Base-by-base conservation (phyloP, 306 rosid genomes). In the Senna tora region DNA sequence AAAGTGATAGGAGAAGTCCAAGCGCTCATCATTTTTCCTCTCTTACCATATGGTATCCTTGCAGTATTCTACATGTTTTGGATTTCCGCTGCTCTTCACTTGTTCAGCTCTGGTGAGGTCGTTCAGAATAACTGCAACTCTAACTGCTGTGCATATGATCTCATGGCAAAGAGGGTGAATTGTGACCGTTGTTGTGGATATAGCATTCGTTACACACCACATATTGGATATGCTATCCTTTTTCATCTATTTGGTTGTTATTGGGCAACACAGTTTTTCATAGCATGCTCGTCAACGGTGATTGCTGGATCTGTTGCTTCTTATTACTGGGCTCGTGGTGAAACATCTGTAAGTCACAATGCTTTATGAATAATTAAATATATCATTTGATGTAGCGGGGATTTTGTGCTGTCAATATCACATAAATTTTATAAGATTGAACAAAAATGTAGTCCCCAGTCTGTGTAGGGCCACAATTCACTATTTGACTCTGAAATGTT, bases 1-100 rank as follows among this genome's bases (percentile, higher is more conserved):
- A 94, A 94, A 87, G 97, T 91, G 73, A 89, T 94, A 21, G 97
- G 99, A 81, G 99, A 94, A 85, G 97, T 92, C 75, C 93, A 89
- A 75, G 97, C 96, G 1, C 92, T 94, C 61, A 91, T 94, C 65
- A 85, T 89, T 60, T 94, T 91, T 63, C 99, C 99, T 13, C 68
- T 91, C 60, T 74, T 94, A 33, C 99, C 99, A 56, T 89, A 76
- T 73, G 71, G 76, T 12, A 84, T 89, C 81, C 92, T 94, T 74
- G 96, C 90, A 2, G 80, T 94, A 64, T 94, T 94, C 79, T 94
- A 91, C 84, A 94, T 91, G 96, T 83, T 91, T 78, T 94, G 99
- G 99, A 71, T 90, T 57, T 91, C 97, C 46, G 97, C 99, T 58
- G 95, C 97, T 75, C 85, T 94, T 71, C 85, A 94, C 77, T 83